Evolutionary conservation across 2,329 filamentous ascomycete species (phyloP).

Genomic region (Xylaria digitata): DNA sequence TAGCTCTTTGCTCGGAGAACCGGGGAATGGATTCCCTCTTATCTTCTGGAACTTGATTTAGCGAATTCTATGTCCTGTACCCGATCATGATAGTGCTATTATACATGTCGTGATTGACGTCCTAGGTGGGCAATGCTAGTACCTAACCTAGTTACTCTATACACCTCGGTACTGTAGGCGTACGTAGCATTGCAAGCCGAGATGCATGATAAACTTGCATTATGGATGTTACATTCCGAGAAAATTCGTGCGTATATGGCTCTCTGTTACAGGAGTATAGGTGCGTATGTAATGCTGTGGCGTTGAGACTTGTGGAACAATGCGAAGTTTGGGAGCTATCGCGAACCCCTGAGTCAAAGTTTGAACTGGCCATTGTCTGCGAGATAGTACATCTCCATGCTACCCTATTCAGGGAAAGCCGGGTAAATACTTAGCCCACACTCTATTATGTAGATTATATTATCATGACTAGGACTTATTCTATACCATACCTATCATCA

Average conservation of each 20-base stretch:
- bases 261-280: neutral
- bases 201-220: constrained; percentile 15
- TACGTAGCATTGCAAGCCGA: constrained; percentile 7
- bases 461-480: neutral
- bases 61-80: neutral
- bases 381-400: neutral
- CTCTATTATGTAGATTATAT: neutral
- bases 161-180: neutral
- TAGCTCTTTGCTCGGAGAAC: neutral
- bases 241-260: constrained; percentile 2
- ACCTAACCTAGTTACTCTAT: neutral
- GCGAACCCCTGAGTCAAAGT: neutral
- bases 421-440: no score
- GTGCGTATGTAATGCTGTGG: neutral
- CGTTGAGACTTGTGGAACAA: neutral
- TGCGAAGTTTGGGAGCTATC: neutral
- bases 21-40: neutral
- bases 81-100: neutral
- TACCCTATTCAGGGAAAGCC: no score
- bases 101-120: neutral
- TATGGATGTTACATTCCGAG: neutral
- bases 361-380: neutral
- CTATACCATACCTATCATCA: neutral
- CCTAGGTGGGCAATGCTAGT: neutral
- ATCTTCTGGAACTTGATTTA: neutral